These are phyloP conservation scores for Tribonema minus DNA, from an alignment of 108 stramenopile genomes.

Conservation along the genomic window DNA sequence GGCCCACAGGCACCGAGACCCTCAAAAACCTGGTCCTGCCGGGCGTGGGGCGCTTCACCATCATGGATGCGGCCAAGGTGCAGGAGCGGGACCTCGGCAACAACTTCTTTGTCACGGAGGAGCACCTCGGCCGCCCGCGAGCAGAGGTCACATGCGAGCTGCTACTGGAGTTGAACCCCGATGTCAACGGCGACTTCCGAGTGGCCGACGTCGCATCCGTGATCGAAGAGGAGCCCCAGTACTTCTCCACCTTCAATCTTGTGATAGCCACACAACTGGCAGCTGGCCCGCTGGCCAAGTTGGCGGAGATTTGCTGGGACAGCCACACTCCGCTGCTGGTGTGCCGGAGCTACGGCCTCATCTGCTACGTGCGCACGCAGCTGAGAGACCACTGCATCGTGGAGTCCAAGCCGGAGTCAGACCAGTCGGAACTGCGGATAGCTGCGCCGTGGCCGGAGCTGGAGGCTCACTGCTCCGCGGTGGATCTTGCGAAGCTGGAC, in stretches of 20 bases:
- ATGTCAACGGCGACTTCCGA: conserved; percentile 38
- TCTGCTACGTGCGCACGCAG: conserved; percentile 69
- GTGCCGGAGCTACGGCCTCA: conserved; percentile 75
- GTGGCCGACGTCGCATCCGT: conserved; percentile 16
- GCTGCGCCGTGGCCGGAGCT: conserved; percentile 38
- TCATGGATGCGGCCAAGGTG: conserved; percentile 73
- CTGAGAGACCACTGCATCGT: conserved; percentile 33
- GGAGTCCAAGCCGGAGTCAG: conserved; percentile 29
- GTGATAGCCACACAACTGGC: conserved; percentile 81
- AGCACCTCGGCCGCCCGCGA: conserved; percentile 45
- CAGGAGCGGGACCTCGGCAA: conserved; percentile 35
- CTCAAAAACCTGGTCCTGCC: conserved; percentile 97
- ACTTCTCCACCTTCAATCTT: conserved; percentile 47
- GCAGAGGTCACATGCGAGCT: conserved; percentile 52
- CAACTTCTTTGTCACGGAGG: conserved; percentile 41
- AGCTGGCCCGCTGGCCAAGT: conserved; percentile 54
- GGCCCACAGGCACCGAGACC: conserved; percentile 88
- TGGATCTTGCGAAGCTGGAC: conserved; percentile 30
- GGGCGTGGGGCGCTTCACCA: conserved; percentile 82
- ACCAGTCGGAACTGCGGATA: conserved; percentile 25
- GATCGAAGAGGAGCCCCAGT: conserved; percentile 37
- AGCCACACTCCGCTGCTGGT: conserved; percentile 65
- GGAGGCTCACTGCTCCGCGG: conserved; percentile 7
- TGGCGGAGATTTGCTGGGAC: conserved; percentile 62
- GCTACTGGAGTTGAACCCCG: conserved; percentile 53